phyloP scores from a whole-genome alignment of 129 eudicot species.

The Flaveria bidentis region DNA sequence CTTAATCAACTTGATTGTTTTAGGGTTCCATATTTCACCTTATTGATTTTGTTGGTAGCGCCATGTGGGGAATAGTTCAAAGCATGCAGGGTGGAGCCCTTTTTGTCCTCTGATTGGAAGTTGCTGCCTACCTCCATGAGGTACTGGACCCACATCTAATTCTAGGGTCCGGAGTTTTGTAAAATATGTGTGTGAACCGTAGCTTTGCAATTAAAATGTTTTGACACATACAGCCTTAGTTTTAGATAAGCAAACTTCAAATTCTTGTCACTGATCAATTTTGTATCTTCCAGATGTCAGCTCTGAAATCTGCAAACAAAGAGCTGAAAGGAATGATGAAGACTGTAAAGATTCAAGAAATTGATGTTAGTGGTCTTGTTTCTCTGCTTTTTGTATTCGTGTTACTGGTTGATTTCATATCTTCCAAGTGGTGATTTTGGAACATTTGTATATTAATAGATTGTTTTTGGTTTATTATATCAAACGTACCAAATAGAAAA shows the following conservation, averaged over 20 bases:
- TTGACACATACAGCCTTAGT: conserved; percentile 11
- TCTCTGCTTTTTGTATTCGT: too few species aligned
- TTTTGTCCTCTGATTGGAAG: conserved; percentile 65
- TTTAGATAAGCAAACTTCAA: conserved; percentile 14
- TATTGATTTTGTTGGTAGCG: conserved; percentile 66
- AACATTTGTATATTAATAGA: neutral
- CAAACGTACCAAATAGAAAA: neutral
- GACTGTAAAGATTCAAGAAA: conserved; percentile 86
- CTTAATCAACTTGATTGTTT: conserved; percentile 21
- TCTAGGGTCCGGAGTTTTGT: conserved; percentile 29
- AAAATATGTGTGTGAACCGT: conserved; percentile 23
- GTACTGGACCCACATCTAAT: conserved; percentile 50
- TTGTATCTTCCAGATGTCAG: conserved; percentile 69
- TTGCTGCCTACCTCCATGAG: conserved; percentile 90
- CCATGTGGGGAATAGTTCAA: conserved; percentile 57
- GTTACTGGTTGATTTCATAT: neutral
- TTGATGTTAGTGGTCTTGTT: conserved; percentile 53
- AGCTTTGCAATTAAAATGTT: neutral
- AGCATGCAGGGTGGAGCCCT: conserved; percentile 64
- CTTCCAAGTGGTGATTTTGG: neutral
- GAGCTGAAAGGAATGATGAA: conserved; percentile 98
- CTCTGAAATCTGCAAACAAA: conserved; percentile 83
- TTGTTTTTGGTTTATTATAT: neutral
- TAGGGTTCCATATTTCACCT: conserved; percentile 33
- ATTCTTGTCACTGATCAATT: conserved; percentile 14